Conservation (phyloP, 768 basidiomycete species). For the Mycena belliarum region DNA sequence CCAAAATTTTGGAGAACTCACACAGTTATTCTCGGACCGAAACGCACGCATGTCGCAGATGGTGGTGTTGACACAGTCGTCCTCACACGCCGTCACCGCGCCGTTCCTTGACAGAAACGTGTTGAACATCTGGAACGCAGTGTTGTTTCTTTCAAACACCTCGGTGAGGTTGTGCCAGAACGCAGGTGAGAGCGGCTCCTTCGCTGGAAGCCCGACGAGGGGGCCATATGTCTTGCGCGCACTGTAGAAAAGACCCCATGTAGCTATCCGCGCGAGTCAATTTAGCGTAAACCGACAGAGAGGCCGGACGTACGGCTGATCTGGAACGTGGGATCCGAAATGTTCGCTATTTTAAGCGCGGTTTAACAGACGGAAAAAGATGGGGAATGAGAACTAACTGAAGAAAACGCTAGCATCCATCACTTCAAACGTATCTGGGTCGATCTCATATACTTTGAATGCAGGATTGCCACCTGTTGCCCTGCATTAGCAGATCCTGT, state of each 20-base stretch:
- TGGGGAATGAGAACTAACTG: constrained; percentile 24
- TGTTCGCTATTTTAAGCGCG: constrained; percentile 23
- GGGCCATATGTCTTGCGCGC: constrained; percentile 37
- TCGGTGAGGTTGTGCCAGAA: constrained; percentile 45
- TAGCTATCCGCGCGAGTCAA: neutral
- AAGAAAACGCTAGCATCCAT: constrained; percentile 37
- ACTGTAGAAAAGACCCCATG: constrained; percentile 16
- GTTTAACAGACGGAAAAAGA: neutral
- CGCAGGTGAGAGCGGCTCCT: constrained; percentile 34
- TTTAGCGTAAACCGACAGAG: neutral
- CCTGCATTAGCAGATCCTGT: neutral
- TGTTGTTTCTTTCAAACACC: constrained; percentile 31
- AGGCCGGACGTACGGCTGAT: constrained; percentile 4
- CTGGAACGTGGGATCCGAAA: constrained; percentile 30
- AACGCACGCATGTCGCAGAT: constrained; percentile 35
- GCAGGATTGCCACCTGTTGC: constrained; percentile 36
- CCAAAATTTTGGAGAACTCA: neutral
- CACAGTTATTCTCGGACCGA: constrained; percentile 30
- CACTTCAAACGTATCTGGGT: constrained; percentile 43
- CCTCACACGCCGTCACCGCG: constrained; percentile 25
- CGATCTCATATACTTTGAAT: constrained; percentile 43
- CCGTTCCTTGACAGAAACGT: constrained; percentile 28
- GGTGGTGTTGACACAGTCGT: constrained; percentile 28
- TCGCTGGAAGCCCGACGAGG: constrained; percentile 26
- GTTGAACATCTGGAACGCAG: constrained; percentile 34